Conservation (phyloP, 495 filamentous ascomycete genomes). For the Penicillium verhagenii region DNA sequence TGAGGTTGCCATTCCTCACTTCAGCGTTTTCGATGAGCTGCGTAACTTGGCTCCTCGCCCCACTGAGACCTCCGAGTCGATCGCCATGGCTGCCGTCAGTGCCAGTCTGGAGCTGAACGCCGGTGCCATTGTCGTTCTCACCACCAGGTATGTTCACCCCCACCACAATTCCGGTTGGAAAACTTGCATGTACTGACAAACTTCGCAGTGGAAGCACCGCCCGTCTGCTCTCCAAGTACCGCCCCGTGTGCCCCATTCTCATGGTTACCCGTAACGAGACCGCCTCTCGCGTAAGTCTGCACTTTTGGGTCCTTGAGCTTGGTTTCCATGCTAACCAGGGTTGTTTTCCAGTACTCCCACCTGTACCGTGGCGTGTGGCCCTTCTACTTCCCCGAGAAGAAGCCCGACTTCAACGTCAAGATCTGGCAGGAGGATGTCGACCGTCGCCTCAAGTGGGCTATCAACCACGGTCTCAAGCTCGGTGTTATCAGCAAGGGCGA, state of each 20-base stretch:
- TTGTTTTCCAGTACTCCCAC: conserved; percentile 66
- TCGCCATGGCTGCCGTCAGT: conserved; percentile 93
- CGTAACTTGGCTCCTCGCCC: conserved; percentile 77
- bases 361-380: conserved; percentile 97
- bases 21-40: conserved; percentile 91
- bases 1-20: conserved; percentile 94
- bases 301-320: background rate
- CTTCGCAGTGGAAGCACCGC: conserved; percentile 76
- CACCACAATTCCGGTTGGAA: background rate
- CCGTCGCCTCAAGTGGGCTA: conserved; percentile 92
- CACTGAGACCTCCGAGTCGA: conserved; percentile 82
- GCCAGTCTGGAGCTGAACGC: conserved; percentile 94
- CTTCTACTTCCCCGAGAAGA: conserved; percentile 87
- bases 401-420: conserved; percentile 89
- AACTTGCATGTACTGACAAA: conserved; percentile 26
- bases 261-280: conserved; percentile 89
- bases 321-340: conserved; percentile 14
- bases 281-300: conserved; percentile 64
- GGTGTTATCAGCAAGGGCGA: conserved; percentile 80
- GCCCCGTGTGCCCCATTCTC: conserved; percentile 96
- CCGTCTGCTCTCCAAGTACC: conserved; percentile 94
- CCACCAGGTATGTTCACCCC: conserved; percentile 63
- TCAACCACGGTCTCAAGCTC: conserved; percentile 77
- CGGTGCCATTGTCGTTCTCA: conserved; percentile 89
- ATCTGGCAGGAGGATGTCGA: conserved; percentile 99